Percentiles rank a stretch among this genome's conserved stretches.
phyloP scores from a whole-genome alignment of 139 green algal genomes.

The Coelastrella sp. region DNA sequence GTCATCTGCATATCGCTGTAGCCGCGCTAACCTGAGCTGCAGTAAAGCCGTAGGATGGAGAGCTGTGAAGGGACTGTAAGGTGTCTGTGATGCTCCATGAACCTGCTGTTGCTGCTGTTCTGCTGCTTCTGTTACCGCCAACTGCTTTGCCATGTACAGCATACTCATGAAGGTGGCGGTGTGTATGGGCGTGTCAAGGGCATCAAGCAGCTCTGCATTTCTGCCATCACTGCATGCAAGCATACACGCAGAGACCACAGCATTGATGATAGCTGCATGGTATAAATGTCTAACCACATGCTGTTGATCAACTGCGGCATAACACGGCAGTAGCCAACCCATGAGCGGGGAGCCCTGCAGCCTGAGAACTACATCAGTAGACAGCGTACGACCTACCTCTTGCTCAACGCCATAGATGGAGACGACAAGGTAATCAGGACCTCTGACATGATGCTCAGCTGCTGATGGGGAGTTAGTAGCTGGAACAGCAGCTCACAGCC shows the following conservation, averaged over 20 bases:
- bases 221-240: not conserved
- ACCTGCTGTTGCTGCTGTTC: not conserved
- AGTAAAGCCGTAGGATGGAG: not conserved
- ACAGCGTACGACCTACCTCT: not conserved
- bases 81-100: not conserved
- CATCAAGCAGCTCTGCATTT: not conserved
- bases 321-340: too few relatives aligned
- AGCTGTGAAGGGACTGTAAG: not conserved
- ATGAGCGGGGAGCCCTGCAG: too few relatives aligned
- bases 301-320: too few relatives aligned
- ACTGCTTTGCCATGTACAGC: constrained; percentile 15
- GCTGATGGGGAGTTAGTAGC: constrained; percentile 17
- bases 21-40: not conserved
- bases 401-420: not conserved
- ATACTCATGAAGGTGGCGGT: constrained; percentile 32
- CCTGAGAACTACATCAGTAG: not conserved
- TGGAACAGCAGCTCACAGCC: constrained; percentile 37
- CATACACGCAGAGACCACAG: too few relatives aligned
- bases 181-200: constrained; percentile 23
- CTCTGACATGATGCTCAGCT: constrained; percentile 23
- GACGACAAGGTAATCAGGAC: not conserved
- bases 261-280: not conserved
- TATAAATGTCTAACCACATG: too few relatives aligned
- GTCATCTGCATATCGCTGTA: not conserved
- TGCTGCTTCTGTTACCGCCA: constrained; percentile 20